These are phyloP conservation scores for Botrytis squamosa DNA, from an alignment of 2,329 filamentous ascomycete genomes.

Conservation along the genomic window DNA sequence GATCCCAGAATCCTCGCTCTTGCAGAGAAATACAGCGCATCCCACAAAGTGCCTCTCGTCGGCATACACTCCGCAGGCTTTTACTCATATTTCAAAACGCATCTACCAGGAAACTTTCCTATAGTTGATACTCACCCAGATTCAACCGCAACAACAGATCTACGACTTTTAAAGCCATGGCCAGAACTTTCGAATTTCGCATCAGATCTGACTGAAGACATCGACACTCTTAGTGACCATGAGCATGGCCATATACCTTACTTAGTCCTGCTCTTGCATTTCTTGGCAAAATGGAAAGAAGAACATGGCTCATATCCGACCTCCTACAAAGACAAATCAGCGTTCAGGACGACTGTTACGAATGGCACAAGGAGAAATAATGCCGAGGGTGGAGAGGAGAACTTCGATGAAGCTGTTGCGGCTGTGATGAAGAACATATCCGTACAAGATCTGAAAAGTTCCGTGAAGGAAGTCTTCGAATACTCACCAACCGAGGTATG, in stretches of 20 bases:
- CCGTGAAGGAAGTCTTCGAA: conserved; percentile 75
- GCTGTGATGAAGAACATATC: conserved; percentile 88
- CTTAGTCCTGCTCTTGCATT: conserved; percentile 77
- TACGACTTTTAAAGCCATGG: conserved; percentile 85
- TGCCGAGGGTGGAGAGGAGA: conserved; percentile 88
- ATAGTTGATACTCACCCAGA: conserved; percentile 96
- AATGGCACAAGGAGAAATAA: conserved; percentile 67
- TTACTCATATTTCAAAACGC: conserved; percentile 83
- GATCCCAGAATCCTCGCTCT: conserved; percentile 50
- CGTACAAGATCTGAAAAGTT: conserved; percentile 62
- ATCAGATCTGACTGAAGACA: conserved; percentile 61
- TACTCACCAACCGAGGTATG: conserved; percentile 56
- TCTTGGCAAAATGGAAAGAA: conserved; percentile 75
- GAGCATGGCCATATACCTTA: conserved; percentile 93
- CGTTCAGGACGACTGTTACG: conserved; percentile 72
- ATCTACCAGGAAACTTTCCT: conserved; percentile 76
- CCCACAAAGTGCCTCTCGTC: conserved; percentile 69
- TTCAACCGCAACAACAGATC: conserved; percentile 76
- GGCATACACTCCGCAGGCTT: conserved; percentile 89
- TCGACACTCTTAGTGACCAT: conserved; percentile 70
- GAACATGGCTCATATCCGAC: conserved; percentile 69
- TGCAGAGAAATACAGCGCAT: conserved; percentile 50
- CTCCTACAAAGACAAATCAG: conserved; percentile 81
- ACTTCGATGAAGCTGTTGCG: conserved; percentile 87
- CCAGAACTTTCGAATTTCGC: conserved; percentile 71